Base-by-base conservation (phyloP, 129 eudicot species). In the Gnaphalium uliginosum region DNA sequence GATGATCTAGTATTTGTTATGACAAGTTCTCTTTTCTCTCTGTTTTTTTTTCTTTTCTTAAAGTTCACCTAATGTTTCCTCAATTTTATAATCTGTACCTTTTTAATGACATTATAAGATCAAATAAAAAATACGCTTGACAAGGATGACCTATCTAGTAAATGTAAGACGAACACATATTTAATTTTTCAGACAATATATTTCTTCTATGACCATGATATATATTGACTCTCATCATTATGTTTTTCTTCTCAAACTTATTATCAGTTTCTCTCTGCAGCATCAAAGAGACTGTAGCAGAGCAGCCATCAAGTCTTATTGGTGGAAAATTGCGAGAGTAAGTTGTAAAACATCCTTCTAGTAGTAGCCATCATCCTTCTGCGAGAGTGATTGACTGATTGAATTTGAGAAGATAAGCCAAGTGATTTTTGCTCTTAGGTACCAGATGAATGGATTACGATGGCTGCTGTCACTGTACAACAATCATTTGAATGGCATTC, bases 321-420 rank as follows among this genome's bases (percentile, higher is more conserved):
- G 97, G 98, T 68, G 98, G 98, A 79, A 94, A 88, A 76, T 81
- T 94, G 79, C 83, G 98, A 78, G 98, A 91, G 98, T 94, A 71
- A 88, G 98, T 84, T 59, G 29, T 74, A 43, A 27, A 43, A 60
- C 73, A 69, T 78, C 25, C 24, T 39, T 76, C 58, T 73, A 30
- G 50, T 58, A 46, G 58, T 37, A 64, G 6, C 8, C 59, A 9
- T 71, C 30, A 23, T 21, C 27, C 23, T 74, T 50, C 48, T 37
- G 30, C 46, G 3, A 67, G 71, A 50, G 61, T 35, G 26, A 39
- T 68, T 23, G 24, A 25, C 50, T 32, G 43, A 62, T 58, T 58
- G 53, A 24, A 58, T 27, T 41, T 69, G 53, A 13, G 74, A 76
- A 69, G 59, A 8, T 39, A 41, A 67, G 41, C 30, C 58, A 50